Evolutionary conservation across 2,329 filamentous ascomycete genomes (phyloP).

Genomic region (Ceratocystis cacaofunesta): DNA sequence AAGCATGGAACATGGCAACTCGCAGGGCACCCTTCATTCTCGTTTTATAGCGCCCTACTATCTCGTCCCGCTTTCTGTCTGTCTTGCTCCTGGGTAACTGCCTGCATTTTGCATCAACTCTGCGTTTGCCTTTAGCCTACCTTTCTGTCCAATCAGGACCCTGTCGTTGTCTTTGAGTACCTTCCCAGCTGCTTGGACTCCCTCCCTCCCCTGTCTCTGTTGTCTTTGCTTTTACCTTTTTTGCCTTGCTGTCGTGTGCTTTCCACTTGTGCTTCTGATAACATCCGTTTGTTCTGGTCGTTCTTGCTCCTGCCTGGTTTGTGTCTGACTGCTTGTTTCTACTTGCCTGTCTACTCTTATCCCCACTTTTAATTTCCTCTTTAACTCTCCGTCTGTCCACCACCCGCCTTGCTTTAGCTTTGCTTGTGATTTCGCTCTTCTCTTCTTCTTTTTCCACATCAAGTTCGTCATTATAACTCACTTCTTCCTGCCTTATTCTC

Average conservation of each 20-base stretch:
- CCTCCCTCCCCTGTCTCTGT: neutral
- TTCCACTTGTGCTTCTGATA: neutral
- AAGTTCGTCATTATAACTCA: neutral
- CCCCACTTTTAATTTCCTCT: slow-evolving; percentile 8
- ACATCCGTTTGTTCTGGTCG: neutral
- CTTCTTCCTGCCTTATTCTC: neutral
- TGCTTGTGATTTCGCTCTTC: neutral
- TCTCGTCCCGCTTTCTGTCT: neutral
- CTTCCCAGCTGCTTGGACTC: neutral
- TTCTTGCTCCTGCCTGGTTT: neutral
- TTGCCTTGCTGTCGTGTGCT: neutral
- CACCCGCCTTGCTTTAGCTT: neutral
- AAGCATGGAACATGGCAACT: slow-evolving; percentile 1
- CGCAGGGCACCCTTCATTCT: neutral
- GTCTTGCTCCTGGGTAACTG: neutral
- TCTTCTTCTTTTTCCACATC: neutral
- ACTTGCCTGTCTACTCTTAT: neutral
- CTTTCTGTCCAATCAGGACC: neutral
- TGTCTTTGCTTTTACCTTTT: neutral
- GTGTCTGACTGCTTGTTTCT: neutral
- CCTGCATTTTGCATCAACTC: neutral
- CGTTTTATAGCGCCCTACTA: neutral
- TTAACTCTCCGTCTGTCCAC: neutral
- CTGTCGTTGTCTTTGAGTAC: neutral
- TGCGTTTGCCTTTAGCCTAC: neutral